phyloP scores from a whole-genome alignment of 1,139 yeast genomes.

The Diutina rugosa region DNA sequence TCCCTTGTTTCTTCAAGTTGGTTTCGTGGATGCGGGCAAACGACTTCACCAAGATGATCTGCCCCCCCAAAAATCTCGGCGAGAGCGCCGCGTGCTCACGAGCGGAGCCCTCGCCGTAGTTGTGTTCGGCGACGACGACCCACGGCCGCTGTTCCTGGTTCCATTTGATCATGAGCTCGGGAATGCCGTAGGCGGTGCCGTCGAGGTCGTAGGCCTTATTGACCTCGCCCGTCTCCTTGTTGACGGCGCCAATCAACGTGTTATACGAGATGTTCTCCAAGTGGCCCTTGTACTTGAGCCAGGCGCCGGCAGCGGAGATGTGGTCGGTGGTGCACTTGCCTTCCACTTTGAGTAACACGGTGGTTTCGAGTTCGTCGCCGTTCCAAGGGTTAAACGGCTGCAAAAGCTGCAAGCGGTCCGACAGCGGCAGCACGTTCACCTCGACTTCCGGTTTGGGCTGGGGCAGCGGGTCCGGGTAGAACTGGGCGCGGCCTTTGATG shows the following conservation, averaged over 20 bases:
- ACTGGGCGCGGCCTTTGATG: constrained; percentile 67
- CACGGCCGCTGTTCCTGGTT: constrained; percentile 74
- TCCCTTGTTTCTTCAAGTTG: constrained; percentile 65
- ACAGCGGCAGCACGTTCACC: constrained; percentile 64
- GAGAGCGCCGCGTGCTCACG: constrained; percentile 98
- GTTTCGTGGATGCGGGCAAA: constrained; percentile 81
- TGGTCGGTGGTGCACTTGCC: constrained; percentile 99
- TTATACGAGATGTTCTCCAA: constrained; percentile 90
- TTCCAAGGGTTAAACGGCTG: constrained; percentile 85
- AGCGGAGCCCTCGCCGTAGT: constrained; percentile 98
- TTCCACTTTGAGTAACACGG: constrained; percentile 77
- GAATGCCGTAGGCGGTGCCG: constrained; percentile 68
- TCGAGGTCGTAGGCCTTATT: constrained; percentile 82
- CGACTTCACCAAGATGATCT: constrained; percentile 79
- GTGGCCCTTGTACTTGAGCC: constrained; percentile 98
- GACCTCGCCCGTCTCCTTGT: constrained; percentile 93
- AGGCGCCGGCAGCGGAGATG: constrained; percentile 97
- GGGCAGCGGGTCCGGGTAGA: constrained; percentile 78
- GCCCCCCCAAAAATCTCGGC: constrained; percentile 89
- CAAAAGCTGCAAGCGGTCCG: constrained; percentile 56
- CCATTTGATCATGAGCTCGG: constrained; percentile 97
- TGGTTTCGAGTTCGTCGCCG: constrained; percentile 67
- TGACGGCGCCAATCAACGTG: constrained; percentile 93
- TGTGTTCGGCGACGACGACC: constrained; percentile 94
- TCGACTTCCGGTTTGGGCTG: constrained; percentile 55